Evolutionary conservation across 2,329 filamentous ascomycete genomes (phyloP).

Genomic region (Ophiosphaerella narmari): DNA sequence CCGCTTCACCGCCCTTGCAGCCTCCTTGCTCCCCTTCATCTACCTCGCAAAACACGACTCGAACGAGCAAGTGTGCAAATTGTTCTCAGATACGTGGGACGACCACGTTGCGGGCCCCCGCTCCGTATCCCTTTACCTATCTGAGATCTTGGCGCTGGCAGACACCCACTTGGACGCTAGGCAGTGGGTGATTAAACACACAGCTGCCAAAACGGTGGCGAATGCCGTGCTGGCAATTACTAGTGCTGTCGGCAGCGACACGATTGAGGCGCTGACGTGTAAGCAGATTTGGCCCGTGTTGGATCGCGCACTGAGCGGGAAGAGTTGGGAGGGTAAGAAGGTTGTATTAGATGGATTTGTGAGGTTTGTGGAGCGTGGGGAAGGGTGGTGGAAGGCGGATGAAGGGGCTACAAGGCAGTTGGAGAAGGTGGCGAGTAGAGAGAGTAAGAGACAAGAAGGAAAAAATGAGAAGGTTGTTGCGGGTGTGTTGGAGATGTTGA

Average conservation of each 20-base stretch:
- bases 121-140: slow-evolving; percentile 80
- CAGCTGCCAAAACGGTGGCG: slow-evolving; percentile 78
- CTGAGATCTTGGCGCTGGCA: slow-evolving; percentile 76
- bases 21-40: slow-evolving; percentile 79
- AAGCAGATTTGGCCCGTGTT: slow-evolving; percentile 78
- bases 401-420: slow-evolving; percentile 67
- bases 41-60: slow-evolving; percentile 87
- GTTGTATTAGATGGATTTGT: slow-evolving; percentile 79
- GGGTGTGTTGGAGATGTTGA: slow-evolving; percentile 22
- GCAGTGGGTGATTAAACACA: slow-evolving; percentile 90
- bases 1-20: slow-evolving; percentile 77
- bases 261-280: slow-evolving; percentile 65
- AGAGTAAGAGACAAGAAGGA: slow-evolving; percentile 91
- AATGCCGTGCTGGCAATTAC: slow-evolving; percentile 70
- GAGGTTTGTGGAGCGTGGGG: slow-evolving; percentile 71
- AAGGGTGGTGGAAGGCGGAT: slow-evolving; percentile 59
- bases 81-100: slow-evolving; percentile 85
- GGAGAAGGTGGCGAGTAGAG: slow-evolving; percentile 71
- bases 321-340: slow-evolving; percentile 94
- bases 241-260: slow-evolving; percentile 59
- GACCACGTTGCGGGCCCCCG: slow-evolving; percentile 87
- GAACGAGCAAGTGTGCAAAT: slow-evolving; percentile 76
- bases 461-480: slow-evolving; percentile 59
- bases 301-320: slow-evolving; percentile 80
- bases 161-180: slow-evolving; percentile 73